phyloP scores from a whole-genome alignment of 2,329 filamentous ascomycete genomes.

The Daldinia eschscholtzii region DNA sequence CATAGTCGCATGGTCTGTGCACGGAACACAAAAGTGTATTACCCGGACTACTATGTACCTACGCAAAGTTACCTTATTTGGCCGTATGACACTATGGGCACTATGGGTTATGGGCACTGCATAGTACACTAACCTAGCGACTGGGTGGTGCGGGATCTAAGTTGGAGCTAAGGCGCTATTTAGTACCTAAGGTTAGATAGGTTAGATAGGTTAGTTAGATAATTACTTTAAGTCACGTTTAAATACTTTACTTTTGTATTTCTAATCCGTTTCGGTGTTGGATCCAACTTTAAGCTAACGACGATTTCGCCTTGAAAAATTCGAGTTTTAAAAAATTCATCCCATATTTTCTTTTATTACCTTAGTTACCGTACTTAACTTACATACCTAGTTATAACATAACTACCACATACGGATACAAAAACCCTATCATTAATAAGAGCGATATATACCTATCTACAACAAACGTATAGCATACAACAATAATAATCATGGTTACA shows the following conservation, averaged over 20 bases:
- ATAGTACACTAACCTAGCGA: neutral
- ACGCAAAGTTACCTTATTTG: neutral
- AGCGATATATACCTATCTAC: too few relatives aligned
- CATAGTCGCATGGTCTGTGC: neutral
- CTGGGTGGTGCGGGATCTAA: neutral
- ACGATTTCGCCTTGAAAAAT: conserved; percentile 6
- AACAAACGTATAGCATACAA: too few relatives aligned
- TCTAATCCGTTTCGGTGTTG: conserved; percentile 25
- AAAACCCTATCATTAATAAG: neutral
- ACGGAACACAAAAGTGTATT: neutral
- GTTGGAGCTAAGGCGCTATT: neutral
- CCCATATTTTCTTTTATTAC: neutral
- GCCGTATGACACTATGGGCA: neutral
- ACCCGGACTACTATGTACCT: too few relatives aligned
- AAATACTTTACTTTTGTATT: neutral
- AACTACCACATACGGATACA: neutral
- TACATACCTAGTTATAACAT: neutral
- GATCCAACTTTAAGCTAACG: conserved; percentile 33
- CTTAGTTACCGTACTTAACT: neutral
- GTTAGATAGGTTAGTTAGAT: neutral
- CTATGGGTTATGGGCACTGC: neutral
- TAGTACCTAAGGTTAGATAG: neutral
- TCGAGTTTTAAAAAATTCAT: neutral
- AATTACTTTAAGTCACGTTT: neutral
- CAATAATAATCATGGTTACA: conserved; percentile 6